Evolutionary conservation across 352 stramenopile species (phyloP), one percentile per base, ranked within the genome.

Genomic region (Globisporangium barbulae): DNA sequence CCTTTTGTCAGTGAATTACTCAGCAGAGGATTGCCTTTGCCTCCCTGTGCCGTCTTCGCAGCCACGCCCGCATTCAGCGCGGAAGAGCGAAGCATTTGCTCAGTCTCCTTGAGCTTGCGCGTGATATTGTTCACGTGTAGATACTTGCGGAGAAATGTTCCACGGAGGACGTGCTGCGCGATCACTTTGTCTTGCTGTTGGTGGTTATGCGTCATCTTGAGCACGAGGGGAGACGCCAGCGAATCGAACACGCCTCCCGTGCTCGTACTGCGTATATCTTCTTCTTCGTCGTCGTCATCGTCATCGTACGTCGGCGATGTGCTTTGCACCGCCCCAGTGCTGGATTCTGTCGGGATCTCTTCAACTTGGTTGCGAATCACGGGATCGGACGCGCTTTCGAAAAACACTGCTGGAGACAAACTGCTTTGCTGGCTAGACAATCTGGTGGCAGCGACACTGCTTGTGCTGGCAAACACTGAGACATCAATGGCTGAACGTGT

Each of bases 81-180:
- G 0, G 78, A 76, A 2, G 53, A 70, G 33, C 71, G 72, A 6
- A 88, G 60, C 10, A 72, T 63, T 31, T 84, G 74, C 58, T 91
- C 79, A 0, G 78, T 88, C 44, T 91, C 81, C 47, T 82, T 87
- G 44, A 89, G 70, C 55, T 78, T 87, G 6, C 76, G 76, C n/a
- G 74, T 68, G 61, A 91, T 79, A 55, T 84, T 88, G 55, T 67
- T 88, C 1, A 73, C 69, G 55, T 91, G 78, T 0, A 91, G 67
- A 61, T 89, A 88, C 65, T 88, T 89, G 57, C 79, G 78, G 22
- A 91, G 62, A 44, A 88, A 82, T 7, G 81, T 71, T n/a, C 79
- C 73, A 0, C 79, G 78, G 0, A 87, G 59, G 4, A 91, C 71
- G 57, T 90, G 81, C 30, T 89, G 79, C 0, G 70, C 72, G 52